These are phyloP conservation scores for Nicotiana knightiana DNA, from an alignment of 257 asterid genomes.

Conservation along the genomic window DNA sequence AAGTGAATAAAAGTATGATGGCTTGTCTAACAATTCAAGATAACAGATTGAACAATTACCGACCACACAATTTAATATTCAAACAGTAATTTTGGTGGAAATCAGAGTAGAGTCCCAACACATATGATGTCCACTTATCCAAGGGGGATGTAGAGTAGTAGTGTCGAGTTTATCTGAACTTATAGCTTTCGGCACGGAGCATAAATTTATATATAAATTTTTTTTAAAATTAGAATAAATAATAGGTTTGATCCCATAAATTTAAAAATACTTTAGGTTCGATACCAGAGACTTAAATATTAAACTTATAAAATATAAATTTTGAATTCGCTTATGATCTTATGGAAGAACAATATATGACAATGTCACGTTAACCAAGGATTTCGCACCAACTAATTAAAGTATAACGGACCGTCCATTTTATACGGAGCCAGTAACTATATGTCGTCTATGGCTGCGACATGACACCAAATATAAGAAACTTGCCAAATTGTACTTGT, in stretches of 20 bases:
- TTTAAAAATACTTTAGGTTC: too few species aligned
- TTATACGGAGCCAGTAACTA: background rate
- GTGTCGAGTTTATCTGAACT: too few species aligned
- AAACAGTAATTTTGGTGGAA: background rate
- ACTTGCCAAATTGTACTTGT: background rate
- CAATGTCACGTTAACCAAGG: background rate
- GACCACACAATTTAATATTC: background rate
- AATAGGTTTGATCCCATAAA: too few species aligned
- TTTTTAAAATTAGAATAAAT: too few species aligned
- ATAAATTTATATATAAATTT: too few species aligned
- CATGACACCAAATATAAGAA: background rate
- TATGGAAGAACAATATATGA: background rate
- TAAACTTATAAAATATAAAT: too few species aligned
- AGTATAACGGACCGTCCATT: background rate
- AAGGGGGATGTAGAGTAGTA: too few species aligned
- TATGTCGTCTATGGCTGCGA: background rate
- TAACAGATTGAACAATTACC: background rate
- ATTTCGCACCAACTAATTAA: background rate
- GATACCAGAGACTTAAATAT: too few species aligned
- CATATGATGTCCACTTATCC: background rate
- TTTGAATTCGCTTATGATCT: too few species aligned
- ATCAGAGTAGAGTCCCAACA: background rate
- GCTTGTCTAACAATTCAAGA: background rate
- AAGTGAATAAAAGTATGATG: background rate
- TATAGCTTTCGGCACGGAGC: accelerated